Base-by-base conservation (phyloP, 1,284 basidiomycete species). In the Cutaneotrichosporon cavernicola region DNA sequence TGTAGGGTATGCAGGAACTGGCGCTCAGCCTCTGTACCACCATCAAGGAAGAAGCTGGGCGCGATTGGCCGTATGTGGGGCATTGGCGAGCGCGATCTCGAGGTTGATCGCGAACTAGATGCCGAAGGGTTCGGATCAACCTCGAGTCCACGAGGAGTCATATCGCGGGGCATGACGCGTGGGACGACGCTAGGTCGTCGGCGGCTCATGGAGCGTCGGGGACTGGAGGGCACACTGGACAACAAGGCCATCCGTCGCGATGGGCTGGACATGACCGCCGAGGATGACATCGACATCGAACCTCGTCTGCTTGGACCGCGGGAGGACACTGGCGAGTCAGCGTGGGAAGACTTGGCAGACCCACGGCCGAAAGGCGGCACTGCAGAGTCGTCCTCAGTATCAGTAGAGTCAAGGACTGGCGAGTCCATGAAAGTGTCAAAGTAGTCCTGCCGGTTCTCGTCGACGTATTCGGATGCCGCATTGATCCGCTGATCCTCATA, bases 81-180 rank as follows among this genome's bases (percentile, higher is more conserved):
- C 70, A 97, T 85, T 0, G 96, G 96, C 1, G 96, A 98, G 51
- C 92, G 88, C 3, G 96, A 98, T 43, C 96, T 89, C 57, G 95
- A 98, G 1, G 91, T 94, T 2, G 93, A 96, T 32, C 96, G 89
- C n/a, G 96, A 98, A 74, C 88, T 94, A 65, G 89, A 87, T 34
- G 86, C 87, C 62, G 89, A 92, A 11, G 43, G 62, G n/a, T 60
- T 59, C 34, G 47, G 16, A 40, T 58, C 32, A 43, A 50, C 58
- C 26, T 34, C 59, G 14, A 61, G 38, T 9, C 49, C 26, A 3
- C 51, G 36, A 7, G 59, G 59, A 6, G 34, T 31, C 2, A 58
- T 50, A 5, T 68, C 64, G 5, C 66, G 81, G 7, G 82, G 80
- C n/a, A 69, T 51, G 9, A 60, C 62, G 26, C 75, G 66, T 7